Percentiles rank a stretch among this genome's conserved stretches.
phyloP scores from a whole-genome alignment of 2,329 filamentous ascomycete species.

The Fusarium sp. region DNA sequence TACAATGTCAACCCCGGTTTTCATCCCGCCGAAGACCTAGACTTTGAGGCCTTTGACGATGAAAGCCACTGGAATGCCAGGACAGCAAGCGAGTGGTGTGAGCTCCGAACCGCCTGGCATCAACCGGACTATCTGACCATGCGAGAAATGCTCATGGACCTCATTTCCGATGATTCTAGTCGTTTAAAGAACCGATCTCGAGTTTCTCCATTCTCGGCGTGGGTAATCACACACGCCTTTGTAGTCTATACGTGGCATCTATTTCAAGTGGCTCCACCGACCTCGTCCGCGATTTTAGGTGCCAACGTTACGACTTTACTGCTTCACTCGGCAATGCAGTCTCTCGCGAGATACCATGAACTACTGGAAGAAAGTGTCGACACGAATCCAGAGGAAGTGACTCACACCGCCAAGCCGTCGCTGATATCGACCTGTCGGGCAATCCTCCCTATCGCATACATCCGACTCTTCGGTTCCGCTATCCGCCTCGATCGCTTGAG shows the following conservation, averaged over 20 bases:
- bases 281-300: not conserved
- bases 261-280: conserved; percentile 6
- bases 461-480: too few relatives aligned
- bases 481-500: too few relatives aligned
- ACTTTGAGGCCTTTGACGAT: conserved; percentile 16
- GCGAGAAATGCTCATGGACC: conserved; percentile 10
- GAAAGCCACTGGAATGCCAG: conserved; percentile 20
- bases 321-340: not conserved
- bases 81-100: conserved; percentile 18
- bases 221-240: conserved; percentile 18
- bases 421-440: too few relatives aligned
- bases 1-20: conserved; percentile 28
- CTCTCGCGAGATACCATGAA: too few relatives aligned
- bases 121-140: not conserved
- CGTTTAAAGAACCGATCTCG: not conserved
- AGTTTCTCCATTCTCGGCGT: conserved; percentile 9
- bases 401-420: too few relatives aligned
- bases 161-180: not conserved
- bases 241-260: conserved; percentile 27
- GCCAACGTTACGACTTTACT: not conserved
- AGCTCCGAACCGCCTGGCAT: not conserved
- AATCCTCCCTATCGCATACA: too few relatives aligned
- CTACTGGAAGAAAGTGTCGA: too few relatives aligned
- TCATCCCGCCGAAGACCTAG: conserved; percentile 21
- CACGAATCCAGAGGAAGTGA: too few relatives aligned